These are phyloP conservation scores for Crucihimalaya himalaica DNA, from an alignment of 345 rosid genomes.

Conservation along the genomic window DNA sequence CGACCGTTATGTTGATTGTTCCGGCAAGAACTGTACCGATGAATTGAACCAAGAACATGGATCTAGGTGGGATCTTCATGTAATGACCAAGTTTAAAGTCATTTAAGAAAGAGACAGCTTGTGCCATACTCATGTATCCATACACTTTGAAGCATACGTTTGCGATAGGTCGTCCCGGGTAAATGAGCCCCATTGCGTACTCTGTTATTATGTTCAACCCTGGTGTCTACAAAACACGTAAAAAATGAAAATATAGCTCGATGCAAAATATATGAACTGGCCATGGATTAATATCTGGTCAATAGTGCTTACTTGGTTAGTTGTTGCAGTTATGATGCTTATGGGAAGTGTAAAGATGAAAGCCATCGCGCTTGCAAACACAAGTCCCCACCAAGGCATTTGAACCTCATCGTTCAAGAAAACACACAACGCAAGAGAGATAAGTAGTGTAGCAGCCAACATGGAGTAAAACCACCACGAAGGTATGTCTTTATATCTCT, in stretches of 20 bases:
- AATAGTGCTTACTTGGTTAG: slow-evolving; percentile 66
- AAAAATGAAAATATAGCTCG: not conserved
- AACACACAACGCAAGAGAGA: slow-evolving; percentile 64
- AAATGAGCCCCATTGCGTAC: slow-evolving; percentile 80
- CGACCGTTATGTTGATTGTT: slow-evolving; percentile 73
- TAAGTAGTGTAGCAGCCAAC: slow-evolving; percentile 50
- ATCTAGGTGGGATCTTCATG: slow-evolving; percentile 96
- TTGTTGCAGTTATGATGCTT: slow-evolving; percentile 86
- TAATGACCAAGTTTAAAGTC: slow-evolving; percentile 97
- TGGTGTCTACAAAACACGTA: slow-evolving; percentile 56
- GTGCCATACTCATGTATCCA: slow-evolving; percentile 90
- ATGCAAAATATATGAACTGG: too few species aligned
- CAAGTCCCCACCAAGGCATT: slow-evolving; percentile 97
- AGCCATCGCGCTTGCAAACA: slow-evolving; percentile 73
- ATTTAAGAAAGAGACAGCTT: slow-evolving; percentile 83
- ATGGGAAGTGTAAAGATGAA: slow-evolving; percentile 82
- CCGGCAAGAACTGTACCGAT: slow-evolving; percentile 87
- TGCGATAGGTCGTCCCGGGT: slow-evolving; percentile 89
- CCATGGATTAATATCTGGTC: not conserved
- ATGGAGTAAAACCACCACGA: slow-evolving; percentile 77
- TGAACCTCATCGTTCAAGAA: slow-evolving; percentile 75
- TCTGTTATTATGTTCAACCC: slow-evolving; percentile 91
- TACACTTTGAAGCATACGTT: slow-evolving; percentile 88
- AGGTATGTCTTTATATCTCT: slow-evolving; percentile 79
- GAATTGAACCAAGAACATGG: slow-evolving; percentile 98